Base-by-base conservation (phyloP, 345 rosid genomes). In the Lenwebbia sp. region DNA sequence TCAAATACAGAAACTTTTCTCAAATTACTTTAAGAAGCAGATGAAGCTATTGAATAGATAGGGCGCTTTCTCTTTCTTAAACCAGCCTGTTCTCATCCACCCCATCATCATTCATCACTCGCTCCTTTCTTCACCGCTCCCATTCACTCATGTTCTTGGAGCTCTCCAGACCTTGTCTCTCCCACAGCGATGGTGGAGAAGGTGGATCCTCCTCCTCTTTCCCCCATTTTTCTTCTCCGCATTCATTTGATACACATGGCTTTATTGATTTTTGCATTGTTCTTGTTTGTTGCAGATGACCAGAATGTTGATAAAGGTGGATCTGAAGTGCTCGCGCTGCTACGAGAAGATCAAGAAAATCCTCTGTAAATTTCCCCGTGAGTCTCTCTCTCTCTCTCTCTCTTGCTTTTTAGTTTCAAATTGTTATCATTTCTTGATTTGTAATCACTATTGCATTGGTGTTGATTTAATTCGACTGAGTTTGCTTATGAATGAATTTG, bases 361-460 rank as follows among this genome's bases (percentile, higher is more conserved):
- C 28, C 96, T 96, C 19, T 92, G 94, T 84, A 84, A 89, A 86
- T 89, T 89, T 78, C 98, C 96, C 89, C 93, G 98, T 96, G 90
- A 94, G 98, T 93, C 23, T 51, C 62, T 70, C 56, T n/a, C 53
- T 19, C 40, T 49, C 40, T 83, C 13, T 47, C 40, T 41, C 5
- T 37, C 50, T 54, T n/a, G n/a, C n/a, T n/a, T n/a, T n/a, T 4
- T 54, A 41, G 54, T 75, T 54, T 30, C 49, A 23, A 10, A 40
- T 75, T 56, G 19, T 76, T 33, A 19, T 33, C n/a, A 22, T 49
- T 22, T 85, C 17, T 49, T 26, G 49, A 82, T 26, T 28, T 10
- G 54, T 5, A 19, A 49, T 58, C 37, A 17, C 44, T 47, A 44
- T 82, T 85, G 55, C 87, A 89, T 93, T 93, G 76, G 88, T 90